phyloP scores from a whole-genome alignment of 345 rosid genomes.

The Mangifera indica region DNA sequence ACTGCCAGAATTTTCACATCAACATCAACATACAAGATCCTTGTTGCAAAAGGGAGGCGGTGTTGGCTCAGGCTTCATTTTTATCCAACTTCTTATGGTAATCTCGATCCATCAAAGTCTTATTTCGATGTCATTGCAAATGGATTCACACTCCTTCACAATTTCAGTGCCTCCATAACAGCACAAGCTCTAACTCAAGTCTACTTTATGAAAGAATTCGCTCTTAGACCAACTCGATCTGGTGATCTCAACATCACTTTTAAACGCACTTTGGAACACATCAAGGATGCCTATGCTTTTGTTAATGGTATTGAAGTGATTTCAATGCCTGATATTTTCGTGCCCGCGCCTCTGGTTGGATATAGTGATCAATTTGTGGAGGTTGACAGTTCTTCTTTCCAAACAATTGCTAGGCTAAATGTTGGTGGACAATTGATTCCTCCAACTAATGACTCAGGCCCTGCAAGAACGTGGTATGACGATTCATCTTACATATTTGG shows the following conservation, averaged over 20 bases:
- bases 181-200: constrained; percentile 53
- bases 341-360: constrained; percentile 37
- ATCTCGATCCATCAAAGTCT: constrained; percentile 29
- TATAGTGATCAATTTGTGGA: constrained; percentile 27
- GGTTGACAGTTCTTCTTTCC: constrained; percentile 26
- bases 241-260: constrained; percentile 39
- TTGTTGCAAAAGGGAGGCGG: constrained; percentile 29
- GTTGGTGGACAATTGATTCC: constrained; percentile 52
- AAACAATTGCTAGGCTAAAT: constrained; percentile 57
- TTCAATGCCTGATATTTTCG: constrained; percentile 40
- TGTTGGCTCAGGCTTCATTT: constrained; percentile 52
- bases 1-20: constrained; percentile 52
- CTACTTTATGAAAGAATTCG: constrained; percentile 43
- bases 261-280: constrained; percentile 27
- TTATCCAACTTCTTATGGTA: constrained; percentile 40
- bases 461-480: constrained; percentile 55
- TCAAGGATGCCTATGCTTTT: constrained; percentile 44
- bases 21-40: constrained; percentile 38
- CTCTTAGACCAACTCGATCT: constrained; percentile 25
- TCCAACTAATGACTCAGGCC: constrained; percentile 41
- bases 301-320: constrained; percentile 63
- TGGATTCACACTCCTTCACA: constrained; percentile 46
- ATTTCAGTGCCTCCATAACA: constrained; percentile 53
- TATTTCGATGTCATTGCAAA: constrained; percentile 36
- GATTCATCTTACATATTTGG: constrained; percentile 48